Evolutionary conservation across 495 filamentous ascomycete genomes (phyloP).

Genomic region (Lasiosphaeria hispida): DNA sequence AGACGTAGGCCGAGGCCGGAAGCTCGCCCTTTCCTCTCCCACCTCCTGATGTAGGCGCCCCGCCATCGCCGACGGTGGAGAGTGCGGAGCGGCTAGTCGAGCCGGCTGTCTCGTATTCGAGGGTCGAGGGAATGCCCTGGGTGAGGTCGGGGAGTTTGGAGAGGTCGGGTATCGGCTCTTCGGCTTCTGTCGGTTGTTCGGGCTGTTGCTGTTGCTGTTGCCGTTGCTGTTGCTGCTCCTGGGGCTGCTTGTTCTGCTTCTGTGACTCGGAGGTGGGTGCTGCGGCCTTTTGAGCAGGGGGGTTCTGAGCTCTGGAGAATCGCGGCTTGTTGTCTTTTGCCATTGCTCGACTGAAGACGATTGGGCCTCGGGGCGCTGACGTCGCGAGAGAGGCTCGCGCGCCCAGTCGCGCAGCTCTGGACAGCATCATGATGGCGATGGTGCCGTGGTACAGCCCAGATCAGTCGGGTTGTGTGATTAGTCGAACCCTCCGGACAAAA

Average conservation of each 20-base stretch:
- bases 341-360: conserved; percentile 43
- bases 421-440: conserved; percentile 37
- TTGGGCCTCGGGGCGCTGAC: conserved; percentile 25
- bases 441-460: not conserved
- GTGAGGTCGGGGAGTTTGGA: conserved; percentile 80
- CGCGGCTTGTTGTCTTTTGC: conserved; percentile 35
- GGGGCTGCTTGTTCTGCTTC: not conserved
- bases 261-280: conserved; percentile 1
- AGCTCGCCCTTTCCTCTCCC: conserved; percentile 56
- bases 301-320: conserved; percentile 19
- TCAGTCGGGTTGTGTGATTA: not conserved
- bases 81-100: conserved; percentile 48
- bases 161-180: conserved; percentile 39
- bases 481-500: not conserved
- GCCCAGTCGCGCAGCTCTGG: conserved; percentile 39
- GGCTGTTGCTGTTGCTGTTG: conserved; percentile 1
- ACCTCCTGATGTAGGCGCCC: conserved; percentile 44
- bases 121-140: conserved; percentile 85
- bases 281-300: conserved; percentile 11
- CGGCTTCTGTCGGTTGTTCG: conserved; percentile 18
- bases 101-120: conserved; percentile 65
- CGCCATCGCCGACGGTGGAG: conserved; percentile 59
- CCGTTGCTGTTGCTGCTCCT: not conserved
- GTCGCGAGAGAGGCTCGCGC: conserved; percentile 26
- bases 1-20: conserved; percentile 82